Evolutionary conservation across 2,329 filamentous ascomycete genomes (phyloP), one percentile per base, ranked within the genome.

Genomic region (Chrysosporium queenslandicum): DNA sequence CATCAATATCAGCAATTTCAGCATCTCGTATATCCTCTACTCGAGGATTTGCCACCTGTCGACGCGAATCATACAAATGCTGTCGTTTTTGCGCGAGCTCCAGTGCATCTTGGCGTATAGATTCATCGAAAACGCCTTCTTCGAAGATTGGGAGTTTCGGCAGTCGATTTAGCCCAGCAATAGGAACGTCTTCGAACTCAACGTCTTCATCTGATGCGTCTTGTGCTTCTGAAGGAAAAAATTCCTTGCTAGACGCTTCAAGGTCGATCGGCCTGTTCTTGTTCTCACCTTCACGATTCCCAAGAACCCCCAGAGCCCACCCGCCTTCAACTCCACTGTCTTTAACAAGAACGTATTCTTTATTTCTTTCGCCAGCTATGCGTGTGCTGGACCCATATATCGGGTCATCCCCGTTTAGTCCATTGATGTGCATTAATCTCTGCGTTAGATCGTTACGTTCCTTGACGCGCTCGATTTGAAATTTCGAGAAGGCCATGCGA

Each of bases 361-460:
- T 83, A 12, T 88, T 87, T 62, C 83, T 88, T 64, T 98, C 92
- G 46, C 92, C 73, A 23, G 73, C 73, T 54, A 76, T 71, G 41
- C 73, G 66, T 29, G 71, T 67, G 6, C 79, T 74, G 46, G 73
- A 75, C 2, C 74, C 75, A 51, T 87, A 78, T 21, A 86, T 84
- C 36, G 83, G 72, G 61, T 91, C 86, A 14, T 83, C 80, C 16
- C 80, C 83, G 18, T 83, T 84, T 87, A 94, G 94, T 32, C 90
- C 91, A 60, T 91, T 89, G 61, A 98, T 80, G 60, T 87, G 81
- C 92, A 98, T 98, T 53, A 98, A 73, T 36, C 91, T 79, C 65
- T 98, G 92, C 0, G 94, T 98, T 27, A 98, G 77, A 57, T 95
- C 86, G 62, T 98, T 98, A 46, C 94, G 78, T 70, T 98, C 91